Evolutionary conservation across 805 yeast genomes (phyloP).

Genomic region (Barnettozyma pratensis): DNA sequence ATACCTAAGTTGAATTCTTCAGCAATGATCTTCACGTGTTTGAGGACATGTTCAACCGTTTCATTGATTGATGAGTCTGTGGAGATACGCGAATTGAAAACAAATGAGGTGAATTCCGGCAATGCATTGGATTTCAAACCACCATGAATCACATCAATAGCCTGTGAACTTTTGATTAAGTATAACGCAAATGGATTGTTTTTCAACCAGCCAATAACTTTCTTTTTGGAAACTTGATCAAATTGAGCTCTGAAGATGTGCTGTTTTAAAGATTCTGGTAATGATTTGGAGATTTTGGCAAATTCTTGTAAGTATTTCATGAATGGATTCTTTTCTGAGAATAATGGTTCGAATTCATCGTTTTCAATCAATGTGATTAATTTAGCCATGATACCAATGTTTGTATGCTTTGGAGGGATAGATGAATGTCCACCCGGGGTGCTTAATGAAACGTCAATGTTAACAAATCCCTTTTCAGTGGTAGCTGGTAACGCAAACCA

Average conservation of each 20-base stretch:
- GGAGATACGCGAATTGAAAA: conserved; percentile 60
- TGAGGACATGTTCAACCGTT: conserved; percentile 26
- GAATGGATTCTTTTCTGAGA: conserved; percentile 56
- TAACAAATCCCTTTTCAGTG: conserved; percentile 38
- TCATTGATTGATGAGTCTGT: conserved; percentile 44
- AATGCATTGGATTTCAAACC: conserved; percentile 75
- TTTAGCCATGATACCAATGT: conserved; percentile 68
- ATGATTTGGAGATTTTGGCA: conserved; percentile 40
- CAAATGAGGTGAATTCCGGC: conserved; percentile 50
- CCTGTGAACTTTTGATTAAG: conserved; percentile 21
- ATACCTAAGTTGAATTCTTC: conserved; percentile 20
- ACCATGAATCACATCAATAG: conserved; percentile 42
- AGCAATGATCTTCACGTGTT: conserved; percentile 14
- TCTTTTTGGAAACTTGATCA: conserved; percentile 31
- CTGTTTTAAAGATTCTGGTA: conserved; percentile 23
- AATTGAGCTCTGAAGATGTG: conserved; percentile 32
- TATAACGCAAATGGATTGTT: conserved; percentile 9
- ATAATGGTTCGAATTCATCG: conserved; percentile 40
- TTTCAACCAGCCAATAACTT: conserved; percentile 27
- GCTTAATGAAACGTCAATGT: conserved; percentile 39
- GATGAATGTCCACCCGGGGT: conserved; percentile 81
- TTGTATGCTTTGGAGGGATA: conserved; percentile 75
- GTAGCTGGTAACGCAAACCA: conserved; percentile 44
- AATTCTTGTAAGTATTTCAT: conserved; percentile 50
- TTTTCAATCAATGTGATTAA: conserved; percentile 51